phyloP scores from a whole-genome alignment of 163 green algal genomes.

The Trebouxia gelatinosa region DNA sequence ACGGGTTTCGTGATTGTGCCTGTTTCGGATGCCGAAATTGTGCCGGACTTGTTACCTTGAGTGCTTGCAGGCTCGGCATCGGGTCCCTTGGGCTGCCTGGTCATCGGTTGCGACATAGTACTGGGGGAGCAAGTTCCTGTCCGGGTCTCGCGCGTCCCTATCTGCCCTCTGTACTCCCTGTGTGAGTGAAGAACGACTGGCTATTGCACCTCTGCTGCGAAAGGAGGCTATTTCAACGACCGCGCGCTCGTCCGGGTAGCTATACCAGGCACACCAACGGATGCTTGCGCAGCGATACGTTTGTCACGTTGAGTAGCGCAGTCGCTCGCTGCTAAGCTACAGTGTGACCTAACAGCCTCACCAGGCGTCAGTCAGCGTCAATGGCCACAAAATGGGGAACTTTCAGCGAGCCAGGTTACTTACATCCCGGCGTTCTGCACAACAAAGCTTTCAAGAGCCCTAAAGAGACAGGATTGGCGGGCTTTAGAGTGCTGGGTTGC shows the following conservation, averaged over 20 bases:
- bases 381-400: constrained; percentile 30
- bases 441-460: constrained; percentile 27
- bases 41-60: too few relatives aligned
- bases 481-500: constrained; percentile 13
- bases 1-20: too few relatives aligned
- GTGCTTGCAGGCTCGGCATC: too few relatives aligned
- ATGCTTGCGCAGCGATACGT: too few relatives aligned
- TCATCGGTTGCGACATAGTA: too few relatives aligned
- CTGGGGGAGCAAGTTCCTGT: too few relatives aligned
- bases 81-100: too few relatives aligned
- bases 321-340: neutral
- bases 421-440: constrained; percentile 21
- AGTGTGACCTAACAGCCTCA: neutral
- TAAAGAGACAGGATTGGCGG: constrained; percentile 3
- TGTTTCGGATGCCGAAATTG: too few relatives aligned
- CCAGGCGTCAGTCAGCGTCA: neutral
- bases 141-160: too few relatives aligned
- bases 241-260: neutral
- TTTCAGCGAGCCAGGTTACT: constrained; percentile 31
- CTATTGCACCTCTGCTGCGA: neutral
- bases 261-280: too few relatives aligned
- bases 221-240: neutral
- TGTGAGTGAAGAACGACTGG: neutral
- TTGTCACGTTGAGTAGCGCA: too few relatives aligned
- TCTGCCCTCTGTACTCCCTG: too few relatives aligned